Evolutionary conservation across 2,329 filamentous ascomycete genomes (phyloP).

Genomic region (Dactylellina haptotyla): DNA sequence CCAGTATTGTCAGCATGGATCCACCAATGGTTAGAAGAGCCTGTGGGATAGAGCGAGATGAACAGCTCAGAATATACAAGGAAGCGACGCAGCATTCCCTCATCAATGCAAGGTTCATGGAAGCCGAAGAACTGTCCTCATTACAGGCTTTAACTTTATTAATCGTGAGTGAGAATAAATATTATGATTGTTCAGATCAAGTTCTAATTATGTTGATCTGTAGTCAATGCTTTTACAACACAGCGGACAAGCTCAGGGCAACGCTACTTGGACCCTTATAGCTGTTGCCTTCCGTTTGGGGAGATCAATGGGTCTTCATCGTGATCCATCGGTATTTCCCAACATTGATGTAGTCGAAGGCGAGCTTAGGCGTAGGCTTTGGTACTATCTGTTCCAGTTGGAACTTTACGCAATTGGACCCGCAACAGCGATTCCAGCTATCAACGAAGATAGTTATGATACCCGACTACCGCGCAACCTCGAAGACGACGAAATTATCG

Average conservation of each 20-base stretch:
- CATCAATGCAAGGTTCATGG: conserved; percentile 50
- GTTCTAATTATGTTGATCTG: not conserved
- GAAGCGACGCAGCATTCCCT: conserved; percentile 49
- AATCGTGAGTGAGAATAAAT: conserved; percentile 30
- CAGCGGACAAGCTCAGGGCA: conserved; percentile 38
- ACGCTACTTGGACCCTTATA: conserved; percentile 43
- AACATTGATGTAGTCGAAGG: conserved; percentile 46
- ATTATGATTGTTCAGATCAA: not conserved
- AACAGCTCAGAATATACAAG: conserved; percentile 44
- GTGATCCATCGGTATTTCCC: conserved; percentile 49
- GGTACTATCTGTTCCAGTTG: conserved; percentile 49
- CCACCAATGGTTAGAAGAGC: conserved; percentile 36
- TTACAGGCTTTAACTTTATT: conserved; percentile 43
- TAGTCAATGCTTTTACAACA: conserved; percentile 48
- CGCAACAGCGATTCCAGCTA: conserved; percentile 44
- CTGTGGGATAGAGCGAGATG: conserved; percentile 43
- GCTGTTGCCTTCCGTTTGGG: conserved; percentile 46
- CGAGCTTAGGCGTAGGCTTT: conserved; percentile 47
- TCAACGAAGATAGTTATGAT: conserved; percentile 51
- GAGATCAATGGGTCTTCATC: conserved; percentile 51
- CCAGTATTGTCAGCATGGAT: conserved; percentile 42
- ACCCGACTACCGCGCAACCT: conserved; percentile 40
- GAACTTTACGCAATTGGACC: conserved; percentile 49
- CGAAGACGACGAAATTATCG: conserved; percentile 49
- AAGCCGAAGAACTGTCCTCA: conserved; percentile 47